phyloP scores from a whole-genome alignment of 2,329 filamentous ascomycete species.

The Grosmannia serpens region DNA sequence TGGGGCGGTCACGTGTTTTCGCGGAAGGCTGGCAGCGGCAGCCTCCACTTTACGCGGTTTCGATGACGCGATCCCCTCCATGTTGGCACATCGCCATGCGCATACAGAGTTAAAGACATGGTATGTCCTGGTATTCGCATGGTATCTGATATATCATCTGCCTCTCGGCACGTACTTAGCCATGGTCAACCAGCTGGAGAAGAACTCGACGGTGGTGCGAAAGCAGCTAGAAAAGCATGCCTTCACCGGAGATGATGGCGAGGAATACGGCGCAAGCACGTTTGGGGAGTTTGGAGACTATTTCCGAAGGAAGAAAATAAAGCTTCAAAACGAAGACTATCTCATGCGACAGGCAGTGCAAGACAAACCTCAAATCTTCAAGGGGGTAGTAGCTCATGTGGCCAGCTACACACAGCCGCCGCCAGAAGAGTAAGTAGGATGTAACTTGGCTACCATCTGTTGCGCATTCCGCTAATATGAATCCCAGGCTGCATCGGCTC shows the following conservation, averaged over 20 bases:
- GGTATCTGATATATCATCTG: not conserved
- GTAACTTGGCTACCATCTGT: too few relatives aligned
- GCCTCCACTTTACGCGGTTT: conserved; percentile 9
- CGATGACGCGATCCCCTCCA: not conserved
- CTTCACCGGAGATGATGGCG: conserved; percentile 72
- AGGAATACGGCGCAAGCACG: conserved; percentile 78
- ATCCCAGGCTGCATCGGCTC: conserved; percentile 56
- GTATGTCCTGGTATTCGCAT: not conserved
- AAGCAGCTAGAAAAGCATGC: conserved; percentile 54
- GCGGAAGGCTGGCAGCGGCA: conserved; percentile 1
- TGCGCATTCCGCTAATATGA: not conserved
- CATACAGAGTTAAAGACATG: not conserved
- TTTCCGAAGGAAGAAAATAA: conserved; percentile 91
- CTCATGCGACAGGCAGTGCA: conserved; percentile 58
- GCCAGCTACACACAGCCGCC: conserved; percentile 95
- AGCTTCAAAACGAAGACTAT: conserved; percentile 87
- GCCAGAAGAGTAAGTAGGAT: conserved; percentile 55
- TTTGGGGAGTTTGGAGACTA: conserved; percentile 91
- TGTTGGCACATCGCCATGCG: not conserved
- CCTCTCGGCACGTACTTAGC: not conserved
- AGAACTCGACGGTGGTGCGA: conserved; percentile 49
- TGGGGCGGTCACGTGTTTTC: conserved; percentile 11
- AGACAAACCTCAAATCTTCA: conserved; percentile 77
- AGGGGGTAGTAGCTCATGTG: conserved; percentile 79
- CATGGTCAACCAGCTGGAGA: conserved; percentile 52